Percentiles rank a stretch among this genome's conserved stretches.
These are phyloP conservation scores for Dendryphion nanum DNA, from an alignment of 2,329 filamentous ascomycete species.

Conservation along the genomic window DNA sequence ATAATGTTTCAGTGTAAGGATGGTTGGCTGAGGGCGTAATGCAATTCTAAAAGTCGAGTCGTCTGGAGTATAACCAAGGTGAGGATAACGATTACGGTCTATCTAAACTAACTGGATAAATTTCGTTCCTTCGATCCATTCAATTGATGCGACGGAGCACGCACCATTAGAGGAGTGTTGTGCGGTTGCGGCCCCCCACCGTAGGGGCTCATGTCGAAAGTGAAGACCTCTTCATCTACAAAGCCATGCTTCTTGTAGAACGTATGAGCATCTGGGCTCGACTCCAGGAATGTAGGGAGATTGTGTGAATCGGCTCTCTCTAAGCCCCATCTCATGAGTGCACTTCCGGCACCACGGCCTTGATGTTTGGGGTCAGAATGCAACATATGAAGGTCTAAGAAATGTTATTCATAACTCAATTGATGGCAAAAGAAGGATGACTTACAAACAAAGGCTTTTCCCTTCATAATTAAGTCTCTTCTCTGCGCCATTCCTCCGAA, in stretches of 20 bases:
- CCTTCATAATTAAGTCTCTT: constrained; percentile 20
- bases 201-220: constrained; percentile 15
- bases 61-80: no score
- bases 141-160: constrained; percentile 7
- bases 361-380: constrained; percentile 26
- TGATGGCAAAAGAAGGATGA: not conserved
- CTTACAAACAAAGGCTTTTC: constrained; percentile 25
- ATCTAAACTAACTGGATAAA: no score
- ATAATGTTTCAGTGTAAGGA: no score
- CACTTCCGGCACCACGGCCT: constrained; percentile 20
- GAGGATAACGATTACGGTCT: no score
- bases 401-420: not conserved
- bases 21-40: no score
- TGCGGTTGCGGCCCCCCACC: constrained; percentile 11
- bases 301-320: constrained; percentile 22
- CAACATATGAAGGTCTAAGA: constrained; percentile 26
- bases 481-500: constrained; percentile 16
- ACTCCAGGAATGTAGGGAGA: constrained; percentile 26
- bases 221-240: constrained; percentile 16
- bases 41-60: no score
- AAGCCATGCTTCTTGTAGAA: constrained; percentile 28
- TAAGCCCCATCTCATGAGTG: constrained; percentile 21
- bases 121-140: no score
- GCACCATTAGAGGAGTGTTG: constrained; percentile 26
- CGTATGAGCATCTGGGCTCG: constrained; percentile 13